These are phyloP conservation scores for Corylus heterophylla DNA, from an alignment of 306 rosid species.

Conservation along the genomic window DNA sequence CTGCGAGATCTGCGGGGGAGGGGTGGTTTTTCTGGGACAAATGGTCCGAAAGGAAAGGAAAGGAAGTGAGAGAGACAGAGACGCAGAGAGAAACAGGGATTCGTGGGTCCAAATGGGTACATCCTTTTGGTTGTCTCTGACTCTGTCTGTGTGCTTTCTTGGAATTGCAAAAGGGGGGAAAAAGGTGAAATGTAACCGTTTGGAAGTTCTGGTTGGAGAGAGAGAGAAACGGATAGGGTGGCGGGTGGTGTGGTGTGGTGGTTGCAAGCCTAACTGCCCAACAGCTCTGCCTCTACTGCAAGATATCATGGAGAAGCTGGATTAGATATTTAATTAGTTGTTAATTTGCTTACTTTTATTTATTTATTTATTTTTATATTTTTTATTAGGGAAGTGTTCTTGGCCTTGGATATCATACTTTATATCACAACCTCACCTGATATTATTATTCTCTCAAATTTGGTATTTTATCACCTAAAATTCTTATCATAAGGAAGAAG, in stretches of 20 bases:
- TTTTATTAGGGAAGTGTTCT: background rate
- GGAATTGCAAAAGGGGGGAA: slow-evolving; percentile 31
- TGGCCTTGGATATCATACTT: background rate
- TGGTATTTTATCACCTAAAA: too few species aligned
- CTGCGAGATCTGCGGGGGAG: slow-evolving; percentile 50
- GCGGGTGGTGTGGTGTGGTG: slow-evolving; percentile 7
- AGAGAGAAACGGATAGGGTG: background rate
- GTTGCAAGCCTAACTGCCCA: slow-evolving; percentile 39
- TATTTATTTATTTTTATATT: background rate
- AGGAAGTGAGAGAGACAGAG: slow-evolving; percentile 35
- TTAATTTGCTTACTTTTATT: too few species aligned
- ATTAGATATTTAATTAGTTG: background rate
- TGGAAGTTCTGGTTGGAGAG: slow-evolving; percentile 24
- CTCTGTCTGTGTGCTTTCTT: background rate
- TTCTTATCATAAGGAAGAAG: too few species aligned
- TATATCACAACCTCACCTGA: too few species aligned
- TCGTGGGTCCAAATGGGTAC: slow-evolving; percentile 56
- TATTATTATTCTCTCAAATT: too few species aligned
- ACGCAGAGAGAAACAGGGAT: slow-evolving; percentile 16
- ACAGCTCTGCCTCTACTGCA: slow-evolving; percentile 32
- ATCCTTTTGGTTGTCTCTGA: slow-evolving; percentile 29
- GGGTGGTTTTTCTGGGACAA: slow-evolving; percentile 27
- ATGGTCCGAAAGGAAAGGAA: slow-evolving; percentile 49
- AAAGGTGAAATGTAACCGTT: slow-evolving; percentile 65
- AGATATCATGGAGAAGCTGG: background rate